Percentiles rank a stretch among this genome's conserved stretches.
These are phyloP conservation scores for Penicillium sp. DNA, from an alignment of 2,329 filamentous ascomycete genomes.

Conservation along the genomic window DNA sequence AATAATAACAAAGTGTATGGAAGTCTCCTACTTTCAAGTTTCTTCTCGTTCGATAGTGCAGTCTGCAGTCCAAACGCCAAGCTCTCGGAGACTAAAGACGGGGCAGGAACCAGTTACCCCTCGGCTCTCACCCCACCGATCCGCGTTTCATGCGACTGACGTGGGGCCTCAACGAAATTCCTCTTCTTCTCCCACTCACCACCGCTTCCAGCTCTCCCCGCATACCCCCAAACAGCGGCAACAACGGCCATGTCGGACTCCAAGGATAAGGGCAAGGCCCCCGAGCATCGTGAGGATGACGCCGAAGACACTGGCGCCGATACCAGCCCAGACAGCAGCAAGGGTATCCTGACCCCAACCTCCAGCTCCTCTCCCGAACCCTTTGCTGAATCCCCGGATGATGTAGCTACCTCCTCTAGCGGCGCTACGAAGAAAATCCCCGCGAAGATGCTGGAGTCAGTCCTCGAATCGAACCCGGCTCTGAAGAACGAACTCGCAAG, in stretches of 20 bases:
- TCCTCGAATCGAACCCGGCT: slow-evolving; percentile 62
- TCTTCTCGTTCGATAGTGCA: not conserved
- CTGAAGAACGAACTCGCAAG: slow-evolving; percentile 76
- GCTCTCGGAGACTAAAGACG: not conserved
- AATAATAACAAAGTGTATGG: not conserved
- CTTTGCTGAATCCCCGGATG: slow-evolving; percentile 27
- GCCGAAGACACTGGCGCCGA: slow-evolving; percentile 16
- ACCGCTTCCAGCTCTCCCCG: slow-evolving; percentile 19
- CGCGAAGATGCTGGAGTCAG: slow-evolving; percentile 45
- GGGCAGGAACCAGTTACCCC: slow-evolving; percentile 6
- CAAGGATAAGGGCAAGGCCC: slow-evolving; percentile 44
- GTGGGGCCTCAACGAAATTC: slow-evolving; percentile 39
- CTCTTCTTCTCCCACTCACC: slow-evolving; percentile 24
- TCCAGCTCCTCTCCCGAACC: not conserved
- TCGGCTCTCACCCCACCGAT: slow-evolving; percentile 25
- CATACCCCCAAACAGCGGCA: slow-evolving; percentile 20
- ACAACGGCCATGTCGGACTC: slow-evolving; percentile 42
- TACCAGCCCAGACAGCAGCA: slow-evolving; percentile 16
- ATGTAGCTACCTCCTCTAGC: slow-evolving; percentile 28
- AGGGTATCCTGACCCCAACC: slow-evolving; percentile 14
- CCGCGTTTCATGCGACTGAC: slow-evolving; percentile 31
- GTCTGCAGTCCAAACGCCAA: not conserved
- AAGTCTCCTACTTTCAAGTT: not conserved
- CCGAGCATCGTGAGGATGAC: slow-evolving; percentile 29
- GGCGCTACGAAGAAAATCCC: slow-evolving; percentile 41